phyloP scores from a whole-genome alignment of 768 basidiomycete species.

The Cubamyces lactineus region DNA sequence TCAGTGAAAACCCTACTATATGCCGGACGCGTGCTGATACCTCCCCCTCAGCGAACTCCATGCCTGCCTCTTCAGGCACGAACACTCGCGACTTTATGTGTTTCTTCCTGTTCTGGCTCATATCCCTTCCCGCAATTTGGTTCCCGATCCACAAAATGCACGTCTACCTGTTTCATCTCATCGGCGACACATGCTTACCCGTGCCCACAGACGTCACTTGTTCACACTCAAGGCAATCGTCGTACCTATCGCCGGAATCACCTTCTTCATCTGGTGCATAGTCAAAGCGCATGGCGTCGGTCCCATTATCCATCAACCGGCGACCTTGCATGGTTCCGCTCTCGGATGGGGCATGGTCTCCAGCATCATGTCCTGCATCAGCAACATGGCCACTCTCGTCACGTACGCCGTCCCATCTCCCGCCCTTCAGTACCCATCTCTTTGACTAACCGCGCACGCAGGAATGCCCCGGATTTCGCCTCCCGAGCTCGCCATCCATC shows the following conservation, averaged over 20 bases:
- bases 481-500: slow-evolving; percentile 59
- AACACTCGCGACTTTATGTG: slow-evolving; percentile 75
- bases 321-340: slow-evolving; percentile 63
- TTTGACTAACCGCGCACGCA: slow-evolving; percentile 28
- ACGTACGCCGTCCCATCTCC: slow-evolving; percentile 47
- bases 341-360: slow-evolving; percentile 78
- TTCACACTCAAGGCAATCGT: slow-evolving; percentile 81
- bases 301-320: slow-evolving; percentile 68
- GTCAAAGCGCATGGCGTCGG: slow-evolving; percentile 78
- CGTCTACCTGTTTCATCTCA: slow-evolving; percentile 31
- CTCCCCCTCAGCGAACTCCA: slow-evolving; percentile 57
- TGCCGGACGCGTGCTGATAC: background rate
- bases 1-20: slow-evolving; percentile 36
- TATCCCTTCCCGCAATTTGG: slow-evolving; percentile 80
- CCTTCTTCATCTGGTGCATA: slow-evolving; percentile 80
- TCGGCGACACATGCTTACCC: background rate
- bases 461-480: slow-evolving; percentile 79
- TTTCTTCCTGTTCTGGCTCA: slow-evolving; percentile 88
- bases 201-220: slow-evolving; percentile 60
- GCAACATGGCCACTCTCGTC: slow-evolving; percentile 77
- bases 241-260: slow-evolving; percentile 68
- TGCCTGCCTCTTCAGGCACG: slow-evolving; percentile 75
- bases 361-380: slow-evolving; percentile 76
- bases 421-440: slow-evolving; percentile 5
- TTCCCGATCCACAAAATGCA: slow-evolving; percentile 83